These are phyloP conservation scores for Pleurotus ostreatus DNA, from an alignment of 768 basidiomycete species.

Conservation along the genomic window DNA sequence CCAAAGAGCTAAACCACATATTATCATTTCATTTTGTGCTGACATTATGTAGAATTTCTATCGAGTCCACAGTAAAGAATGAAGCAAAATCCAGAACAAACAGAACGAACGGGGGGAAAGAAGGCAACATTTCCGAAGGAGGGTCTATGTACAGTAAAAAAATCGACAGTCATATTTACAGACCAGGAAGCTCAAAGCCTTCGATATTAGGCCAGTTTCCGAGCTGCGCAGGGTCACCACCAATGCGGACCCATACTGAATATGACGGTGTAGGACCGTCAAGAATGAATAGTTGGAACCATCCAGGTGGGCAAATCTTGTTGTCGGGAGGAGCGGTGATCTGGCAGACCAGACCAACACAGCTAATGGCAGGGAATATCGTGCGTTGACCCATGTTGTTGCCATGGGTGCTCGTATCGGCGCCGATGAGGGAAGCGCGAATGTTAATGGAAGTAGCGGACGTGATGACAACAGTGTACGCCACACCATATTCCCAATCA, in stretches of 20 bases:
- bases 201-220: slow-evolving; percentile 73
- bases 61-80: too few species aligned
- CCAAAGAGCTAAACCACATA: too few species aligned
- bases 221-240: slow-evolving; percentile 65
- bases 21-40: too few species aligned
- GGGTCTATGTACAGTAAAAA: background rate
- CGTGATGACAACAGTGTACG: slow-evolving; percentile 46
- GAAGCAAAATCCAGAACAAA: background rate
- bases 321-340: slow-evolving; percentile 75
- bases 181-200: slow-evolving; percentile 65
- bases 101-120: background rate
- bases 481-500: slow-evolving; percentile 60
- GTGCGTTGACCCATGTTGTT: slow-evolving; percentile 72
- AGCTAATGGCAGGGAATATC: slow-evolving; percentile 71
- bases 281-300: slow-evolving; percentile 73
- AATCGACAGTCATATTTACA: slow-evolving; percentile 25
- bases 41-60: too few species aligned
- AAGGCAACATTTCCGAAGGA: background rate
- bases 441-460: slow-evolving; percentile 42
- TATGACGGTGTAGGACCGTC: slow-evolving; percentile 78
- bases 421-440: slow-evolving; percentile 61
- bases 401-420: slow-evolving; percentile 73
- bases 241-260: slow-evolving; percentile 73
- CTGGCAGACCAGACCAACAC: slow-evolving; percentile 65
- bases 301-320: slow-evolving; percentile 66